Conservation (phyloP, 768 basidiomycete genomes). For the Podaxis carcinomalis region DNA sequence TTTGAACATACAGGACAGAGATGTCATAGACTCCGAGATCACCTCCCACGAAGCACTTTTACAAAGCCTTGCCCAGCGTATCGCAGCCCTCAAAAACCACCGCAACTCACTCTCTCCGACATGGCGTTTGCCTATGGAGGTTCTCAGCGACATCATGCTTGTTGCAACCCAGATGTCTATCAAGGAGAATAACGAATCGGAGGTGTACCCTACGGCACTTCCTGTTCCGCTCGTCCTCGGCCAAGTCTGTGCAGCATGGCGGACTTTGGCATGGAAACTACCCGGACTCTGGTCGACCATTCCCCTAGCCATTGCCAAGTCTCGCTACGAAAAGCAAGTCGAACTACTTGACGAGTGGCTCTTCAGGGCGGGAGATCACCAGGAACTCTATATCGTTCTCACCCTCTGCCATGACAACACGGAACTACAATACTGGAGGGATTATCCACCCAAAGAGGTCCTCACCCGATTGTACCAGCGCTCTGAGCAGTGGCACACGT, state of each 20-base stretch:
- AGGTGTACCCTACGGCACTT: conserved; percentile 4
- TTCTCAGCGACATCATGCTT: conserved; percentile 10
- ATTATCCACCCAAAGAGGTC: conserved; percentile 8
- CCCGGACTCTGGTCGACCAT: conserved; percentile 8
- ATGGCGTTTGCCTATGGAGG: conserved; percentile 7
- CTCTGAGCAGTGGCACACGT: conserved; percentile 8
- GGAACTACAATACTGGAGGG: conserved; percentile 5
- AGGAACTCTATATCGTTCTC: conserved; percentile 4
- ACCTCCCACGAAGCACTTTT: not conserved
- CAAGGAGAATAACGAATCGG: conserved; percentile 9
- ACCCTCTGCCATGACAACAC: not conserved
- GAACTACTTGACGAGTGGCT: conserved; percentile 8
- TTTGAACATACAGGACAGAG: not conserved
- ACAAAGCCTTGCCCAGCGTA: not conserved
- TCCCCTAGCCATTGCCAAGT: not conserved
- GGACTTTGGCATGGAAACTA: conserved; percentile 1
- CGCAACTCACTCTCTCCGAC: conserved; percentile 7
- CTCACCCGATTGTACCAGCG: conserved; percentile 1
- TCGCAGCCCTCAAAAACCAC: conserved; percentile 7
- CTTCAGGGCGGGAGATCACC: not conserved
- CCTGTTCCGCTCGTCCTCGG: conserved; percentile 5
- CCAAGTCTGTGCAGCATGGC: conserved; percentile 9
- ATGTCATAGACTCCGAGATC: conserved; percentile 1
- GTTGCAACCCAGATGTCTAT: not conserved
- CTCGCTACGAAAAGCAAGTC: not conserved